Evolutionary conservation across 495 filamentous ascomycete species (phyloP), one percentile per base, ranked within the genome.

Genomic region (Darksidea phi): DNA sequence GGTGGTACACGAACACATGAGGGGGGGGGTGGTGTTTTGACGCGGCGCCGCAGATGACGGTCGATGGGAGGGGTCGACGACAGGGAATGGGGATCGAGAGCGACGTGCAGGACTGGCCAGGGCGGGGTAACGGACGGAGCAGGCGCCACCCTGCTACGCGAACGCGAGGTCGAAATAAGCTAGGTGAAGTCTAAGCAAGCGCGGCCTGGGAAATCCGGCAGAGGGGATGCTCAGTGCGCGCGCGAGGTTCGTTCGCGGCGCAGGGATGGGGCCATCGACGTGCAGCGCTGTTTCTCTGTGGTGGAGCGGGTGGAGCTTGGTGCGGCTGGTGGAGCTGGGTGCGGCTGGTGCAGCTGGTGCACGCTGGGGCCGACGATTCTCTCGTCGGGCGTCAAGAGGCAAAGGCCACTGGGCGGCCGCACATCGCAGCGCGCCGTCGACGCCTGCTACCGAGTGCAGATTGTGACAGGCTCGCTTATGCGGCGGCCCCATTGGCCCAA

Each of bases 131-230:
- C 48, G 59, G 42, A 50, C 48, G 48, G 43, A 47, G 38, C 13
- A 62, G 51, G 45, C 42, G n/a, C 32, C 17, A 56, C 18, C n/a
- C n/a, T n/a, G n/a, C n/a, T 36, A 26, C 45, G 32, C 23, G 49
- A 36, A 12, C 18, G 57, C 63, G 62, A 57, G 52, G 63, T 60
- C 53, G 57, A 52, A 61, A 51, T 61, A 57, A 66, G 57, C 57
- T 61, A 61, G 52, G 24, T 32, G 49, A 46, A 32, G 43, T n/a
- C 23, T 54, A 45, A 57, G 48, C 48, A 55, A 60, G 15, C 26
- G 23, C 46, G 57, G 57, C 57, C 46, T 61, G 57, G 57, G 51
- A 62, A 41, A 32, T 38, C 60, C 47, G 53, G 37, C 36, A 24
- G 46, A 46, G 37, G 48, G 47, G 59, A 15, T 43, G 41, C 2